Percentiles rank a stretch among this genome's conserved stretches.
These are phyloP conservation scores for Cryphonectria carpinicola DNA, from an alignment of 2,329 filamentous ascomycete genomes.

Conservation along the genomic window DNA sequence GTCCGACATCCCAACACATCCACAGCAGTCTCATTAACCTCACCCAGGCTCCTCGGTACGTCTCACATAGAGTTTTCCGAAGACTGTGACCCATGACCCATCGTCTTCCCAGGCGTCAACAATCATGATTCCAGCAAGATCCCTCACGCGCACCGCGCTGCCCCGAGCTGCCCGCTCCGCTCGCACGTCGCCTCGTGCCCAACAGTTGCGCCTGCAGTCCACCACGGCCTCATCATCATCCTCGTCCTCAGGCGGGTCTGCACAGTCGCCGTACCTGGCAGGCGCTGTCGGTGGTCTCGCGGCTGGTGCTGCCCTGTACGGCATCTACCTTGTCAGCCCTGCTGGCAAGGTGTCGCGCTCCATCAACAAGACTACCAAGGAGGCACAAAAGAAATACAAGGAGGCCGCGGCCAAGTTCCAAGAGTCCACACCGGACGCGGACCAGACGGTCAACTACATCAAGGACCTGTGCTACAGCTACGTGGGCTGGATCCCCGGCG, in stretches of 20 bases:
- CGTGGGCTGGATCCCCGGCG: constrained; percentile 73
- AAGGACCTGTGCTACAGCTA: constrained; percentile 70
- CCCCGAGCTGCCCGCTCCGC: constrained; percentile 19
- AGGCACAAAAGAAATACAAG: constrained; percentile 64
- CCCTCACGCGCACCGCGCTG: constrained; percentile 22
- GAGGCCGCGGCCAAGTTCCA: constrained; percentile 63
- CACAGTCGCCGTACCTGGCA: constrained; percentile 13
- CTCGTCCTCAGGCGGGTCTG: constrained; percentile 4
- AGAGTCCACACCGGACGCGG: constrained; percentile 65
- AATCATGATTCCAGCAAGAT: constrained; percentile 26
- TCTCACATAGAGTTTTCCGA: background rate
- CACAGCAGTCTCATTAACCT: background rate
- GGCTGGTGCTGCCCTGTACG: constrained; percentile 23
- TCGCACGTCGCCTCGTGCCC: constrained; percentile 9
- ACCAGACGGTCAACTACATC: constrained; percentile 68
- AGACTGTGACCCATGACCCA: no score
- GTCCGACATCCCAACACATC: background rate
- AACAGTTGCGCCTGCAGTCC: constrained; percentile 25
- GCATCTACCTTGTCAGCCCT: constrained; percentile 33
- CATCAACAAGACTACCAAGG: constrained; percentile 44
- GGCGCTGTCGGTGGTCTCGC: constrained; percentile 23
- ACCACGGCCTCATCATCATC: constrained; percentile 26
- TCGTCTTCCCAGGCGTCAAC: background rate
- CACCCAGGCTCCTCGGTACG: background rate
- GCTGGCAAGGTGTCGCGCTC: constrained; percentile 40